These are phyloP conservation scores for Lasiodiplodia sp. DNA, from an alignment of 2,329 filamentous ascomycete genomes.

Conservation along the genomic window DNA sequence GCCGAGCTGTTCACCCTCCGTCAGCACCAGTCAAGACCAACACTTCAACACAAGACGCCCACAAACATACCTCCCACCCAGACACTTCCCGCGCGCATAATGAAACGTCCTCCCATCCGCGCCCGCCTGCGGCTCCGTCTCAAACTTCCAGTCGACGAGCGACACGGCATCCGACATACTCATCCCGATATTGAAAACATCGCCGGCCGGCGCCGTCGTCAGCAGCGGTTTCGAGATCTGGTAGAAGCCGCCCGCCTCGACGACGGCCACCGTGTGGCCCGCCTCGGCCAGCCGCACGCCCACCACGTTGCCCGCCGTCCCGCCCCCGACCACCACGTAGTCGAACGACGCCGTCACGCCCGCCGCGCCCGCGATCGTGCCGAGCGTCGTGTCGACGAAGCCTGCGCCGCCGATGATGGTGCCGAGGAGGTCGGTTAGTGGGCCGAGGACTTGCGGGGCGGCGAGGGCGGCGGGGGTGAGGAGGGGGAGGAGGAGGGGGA, in stretches of 20 bases:
- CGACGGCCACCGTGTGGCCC: slow-evolving; percentile 39
- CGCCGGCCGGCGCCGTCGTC: slow-evolving; percentile 35
- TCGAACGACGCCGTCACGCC: slow-evolving; percentile 5
- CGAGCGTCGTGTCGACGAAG: background rate
- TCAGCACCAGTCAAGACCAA: slow-evolving; percentile 28
- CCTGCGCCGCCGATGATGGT: background rate
- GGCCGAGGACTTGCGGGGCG: background rate
- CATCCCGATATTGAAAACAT: slow-evolving; percentile 36
- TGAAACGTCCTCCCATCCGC: slow-evolving; percentile 35
- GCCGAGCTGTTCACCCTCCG: slow-evolving; percentile 33
- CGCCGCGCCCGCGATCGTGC: slow-evolving; percentile 5
- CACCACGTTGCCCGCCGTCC: slow-evolving; percentile 37
- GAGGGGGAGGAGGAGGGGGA: background rate
- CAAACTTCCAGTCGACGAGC: slow-evolving; percentile 41
- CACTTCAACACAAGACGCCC: background rate
- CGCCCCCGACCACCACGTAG: slow-evolving; percentile 39
- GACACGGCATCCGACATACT: slow-evolving; percentile 37
- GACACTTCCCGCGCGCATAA: slow-evolving; percentile 41
- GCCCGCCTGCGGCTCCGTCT: slow-evolving; percentile 39
- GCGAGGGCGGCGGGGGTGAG: background rate
- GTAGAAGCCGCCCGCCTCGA: slow-evolving; percentile 42
- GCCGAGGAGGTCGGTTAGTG: background rate
- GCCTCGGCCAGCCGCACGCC: slow-evolving; percentile 36
- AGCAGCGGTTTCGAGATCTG: slow-evolving; percentile 40
- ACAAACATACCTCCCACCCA: slow-evolving; percentile 37